These are phyloP conservation scores for Capsicum chinense DNA, from an alignment of 257 asterid species.

Conservation along the genomic window DNA sequence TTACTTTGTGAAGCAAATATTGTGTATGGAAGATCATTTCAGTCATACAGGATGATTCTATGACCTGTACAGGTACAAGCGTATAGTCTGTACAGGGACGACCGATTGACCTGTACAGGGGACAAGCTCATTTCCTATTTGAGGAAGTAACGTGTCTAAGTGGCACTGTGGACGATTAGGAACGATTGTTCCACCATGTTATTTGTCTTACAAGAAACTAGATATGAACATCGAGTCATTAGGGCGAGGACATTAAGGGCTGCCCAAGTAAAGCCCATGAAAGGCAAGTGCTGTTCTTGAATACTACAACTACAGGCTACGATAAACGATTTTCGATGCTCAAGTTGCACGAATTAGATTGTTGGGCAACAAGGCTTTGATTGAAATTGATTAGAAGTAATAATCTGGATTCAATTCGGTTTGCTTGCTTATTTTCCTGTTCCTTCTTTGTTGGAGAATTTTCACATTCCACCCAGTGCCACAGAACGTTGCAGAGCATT, in stretches of 20 bases:
- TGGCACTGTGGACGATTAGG: not conserved
- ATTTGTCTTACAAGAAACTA: not conserved
- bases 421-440: not conserved
- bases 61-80: not conserved
- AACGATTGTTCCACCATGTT: not conserved
- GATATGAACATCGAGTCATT: not conserved
- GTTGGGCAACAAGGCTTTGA: not conserved
- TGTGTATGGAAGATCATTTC: not conserved
- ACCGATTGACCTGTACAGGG: not conserved
- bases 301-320: not conserved
- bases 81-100: not conserved
- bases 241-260: not conserved
- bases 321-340: not conserved
- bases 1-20: too few relatives aligned
- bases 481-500: constrained; percentile 16
- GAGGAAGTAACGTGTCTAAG: not conserved
- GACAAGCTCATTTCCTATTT: not conserved
- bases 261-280: not conserved
- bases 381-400: constrained; percentile 1
- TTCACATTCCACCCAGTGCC: constrained; percentile 19
- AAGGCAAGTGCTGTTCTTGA: not conserved
- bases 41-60: not conserved
- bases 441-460: not conserved
- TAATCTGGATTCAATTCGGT: not conserved
- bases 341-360: not conserved